Evolutionary conservation across 805 yeast species (phyloP).

Genomic region (Ogataea salicorniae): DNA sequence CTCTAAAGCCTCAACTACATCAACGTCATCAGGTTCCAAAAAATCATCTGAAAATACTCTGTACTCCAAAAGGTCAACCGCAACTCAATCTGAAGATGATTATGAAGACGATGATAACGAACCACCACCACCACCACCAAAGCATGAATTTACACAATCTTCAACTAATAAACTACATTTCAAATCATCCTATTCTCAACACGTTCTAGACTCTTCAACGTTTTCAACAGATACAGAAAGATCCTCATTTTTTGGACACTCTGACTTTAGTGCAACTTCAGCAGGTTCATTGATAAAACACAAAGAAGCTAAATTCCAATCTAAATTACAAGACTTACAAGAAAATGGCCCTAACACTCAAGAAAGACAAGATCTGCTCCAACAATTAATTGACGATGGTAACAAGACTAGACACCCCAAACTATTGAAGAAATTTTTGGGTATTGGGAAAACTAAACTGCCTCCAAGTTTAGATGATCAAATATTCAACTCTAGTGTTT

Average conservation of each 20-base stretch:
- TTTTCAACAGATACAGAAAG: slow-evolving; percentile 31
- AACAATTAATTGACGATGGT: slow-evolving; percentile 38
- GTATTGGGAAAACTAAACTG: slow-evolving; percentile 27
- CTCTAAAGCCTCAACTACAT: slow-evolving; percentile 2
- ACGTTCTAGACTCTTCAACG: slow-evolving; percentile 27
- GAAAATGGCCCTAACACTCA: slow-evolving; percentile 12
- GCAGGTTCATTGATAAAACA: slow-evolving; percentile 84
- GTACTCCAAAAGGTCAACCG: not conserved
- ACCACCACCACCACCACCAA: slow-evolving; percentile 36
- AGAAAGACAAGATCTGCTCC: slow-evolving; percentile 30
- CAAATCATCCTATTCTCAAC: slow-evolving; percentile 22
- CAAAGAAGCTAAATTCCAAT: slow-evolving; percentile 32
- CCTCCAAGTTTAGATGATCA: slow-evolving; percentile 31
- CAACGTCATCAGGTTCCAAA: not conserved
- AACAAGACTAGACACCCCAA: slow-evolving; percentile 38
- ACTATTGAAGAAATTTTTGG: slow-evolving; percentile 40
- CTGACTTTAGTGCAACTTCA: slow-evolving; percentile 83
- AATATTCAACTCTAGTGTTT: slow-evolving; percentile 19
- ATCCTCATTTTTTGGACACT: slow-evolving; percentile 45
- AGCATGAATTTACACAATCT: slow-evolving; percentile 21
- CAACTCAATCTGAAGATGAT: not conserved
- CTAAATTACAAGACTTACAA: slow-evolving; percentile 12
- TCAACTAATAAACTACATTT: slow-evolving; percentile 12
- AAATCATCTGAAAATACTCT: slow-evolving; percentile 7
- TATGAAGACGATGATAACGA: slow-evolving; percentile 10